These are phyloP conservation scores for Craterostigma plantagineum DNA, from an alignment of 257 asterid species.

Conservation along the genomic window DNA sequence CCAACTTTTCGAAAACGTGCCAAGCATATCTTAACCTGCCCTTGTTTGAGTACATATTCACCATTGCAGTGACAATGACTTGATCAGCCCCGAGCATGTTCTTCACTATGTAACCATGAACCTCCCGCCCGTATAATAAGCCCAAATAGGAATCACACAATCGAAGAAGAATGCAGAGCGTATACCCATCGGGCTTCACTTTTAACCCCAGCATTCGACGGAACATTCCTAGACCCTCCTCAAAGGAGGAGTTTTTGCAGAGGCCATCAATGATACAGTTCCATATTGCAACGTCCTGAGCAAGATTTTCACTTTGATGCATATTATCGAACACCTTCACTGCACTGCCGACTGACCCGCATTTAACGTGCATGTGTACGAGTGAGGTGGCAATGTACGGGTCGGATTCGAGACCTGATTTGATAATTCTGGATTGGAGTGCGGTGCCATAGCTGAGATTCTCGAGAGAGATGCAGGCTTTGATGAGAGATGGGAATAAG, in stretches of 20 bases:
- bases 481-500: constrained; percentile 68
- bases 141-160: constrained; percentile 9
- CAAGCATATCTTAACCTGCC: constrained; percentile 43
- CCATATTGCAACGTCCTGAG: constrained; percentile 59
- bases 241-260: constrained; percentile 22
- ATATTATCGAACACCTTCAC: constrained; percentile 44
- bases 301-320: constrained; percentile 18
- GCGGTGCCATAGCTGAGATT: constrained; percentile 28
- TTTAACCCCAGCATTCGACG: constrained; percentile 37
- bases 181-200: constrained; percentile 59
- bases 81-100: constrained; percentile 32
- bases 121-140: constrained; percentile 25
- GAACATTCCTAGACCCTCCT: constrained; percentile 28
- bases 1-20: constrained; percentile 33
- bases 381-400: constrained; percentile 57
- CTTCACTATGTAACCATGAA: constrained; percentile 46
- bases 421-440: constrained; percentile 39
- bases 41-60: constrained; percentile 44
- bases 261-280: constrained; percentile 70
- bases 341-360: constrained; percentile 38
- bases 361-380: constrained; percentile 40
- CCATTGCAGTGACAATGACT: constrained; percentile 45
- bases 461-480: constrained; percentile 47
- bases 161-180: constrained; percentile 66
- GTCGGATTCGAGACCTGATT: constrained; percentile 42